Evolutionary conservation across 768 basidiomycete genomes (phyloP).

Genomic region (Tephrocybe sp.): DNA sequence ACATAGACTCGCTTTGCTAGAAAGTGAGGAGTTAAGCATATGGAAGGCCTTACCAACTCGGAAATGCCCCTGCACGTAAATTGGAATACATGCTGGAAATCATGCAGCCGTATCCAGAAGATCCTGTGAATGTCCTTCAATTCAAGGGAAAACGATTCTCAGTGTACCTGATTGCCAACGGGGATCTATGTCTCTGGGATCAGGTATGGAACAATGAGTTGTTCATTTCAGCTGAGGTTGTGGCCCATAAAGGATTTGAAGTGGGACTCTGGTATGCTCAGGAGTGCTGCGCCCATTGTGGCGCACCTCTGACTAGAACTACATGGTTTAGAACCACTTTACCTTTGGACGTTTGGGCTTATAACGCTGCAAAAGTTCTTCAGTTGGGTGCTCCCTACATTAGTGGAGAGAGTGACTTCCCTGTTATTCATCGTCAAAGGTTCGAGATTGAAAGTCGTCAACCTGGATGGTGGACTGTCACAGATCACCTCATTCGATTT

Average conservation of each 20-base stretch:
- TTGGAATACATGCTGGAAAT: background rate
- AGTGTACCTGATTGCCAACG: background rate
- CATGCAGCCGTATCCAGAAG: background rate
- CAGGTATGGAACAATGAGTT: background rate
- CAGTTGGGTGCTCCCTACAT: background rate
- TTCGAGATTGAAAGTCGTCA: background rate
- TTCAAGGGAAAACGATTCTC: background rate
- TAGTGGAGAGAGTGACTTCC: no score
- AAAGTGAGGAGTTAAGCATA: background rate
- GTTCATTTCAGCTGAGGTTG: background rate
- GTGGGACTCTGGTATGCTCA: background rate
- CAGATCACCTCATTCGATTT: background rate
- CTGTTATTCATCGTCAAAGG: no score
- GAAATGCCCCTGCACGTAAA: background rate
- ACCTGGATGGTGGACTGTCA: background rate
- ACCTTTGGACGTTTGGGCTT: background rate
- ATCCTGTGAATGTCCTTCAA: background rate
- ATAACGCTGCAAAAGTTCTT: slow-evolving; percentile 1
- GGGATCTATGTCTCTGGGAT: background rate
- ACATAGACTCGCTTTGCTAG: background rate
- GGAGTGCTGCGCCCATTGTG: background rate
- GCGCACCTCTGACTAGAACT: background rate
- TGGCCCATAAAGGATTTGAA: background rate
- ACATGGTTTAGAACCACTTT: background rate
- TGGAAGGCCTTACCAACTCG: background rate